Conservation (phyloP, 495 filamentous ascomycete species). For the Talaromyces stipitatus region DNA sequence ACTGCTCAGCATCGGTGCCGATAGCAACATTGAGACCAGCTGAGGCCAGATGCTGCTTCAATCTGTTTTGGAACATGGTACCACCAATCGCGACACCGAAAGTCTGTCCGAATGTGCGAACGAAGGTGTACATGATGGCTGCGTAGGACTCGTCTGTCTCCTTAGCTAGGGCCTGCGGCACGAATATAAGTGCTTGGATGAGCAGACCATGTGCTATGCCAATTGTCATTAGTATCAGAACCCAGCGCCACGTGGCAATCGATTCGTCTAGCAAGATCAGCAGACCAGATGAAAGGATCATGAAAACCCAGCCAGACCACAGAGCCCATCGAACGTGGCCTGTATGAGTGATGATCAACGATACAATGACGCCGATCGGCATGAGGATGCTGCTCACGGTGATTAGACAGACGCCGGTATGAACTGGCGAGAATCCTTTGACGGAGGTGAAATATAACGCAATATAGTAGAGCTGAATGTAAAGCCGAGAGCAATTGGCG, state of each 20-base stretch:
- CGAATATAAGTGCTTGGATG: constrained; percentile 42
- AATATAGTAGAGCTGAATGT: constrained; percentile 49
- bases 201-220: constrained; percentile 48
- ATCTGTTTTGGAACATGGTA: constrained; percentile 51
- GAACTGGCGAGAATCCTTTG: constrained; percentile 35
- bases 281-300: constrained; percentile 36
- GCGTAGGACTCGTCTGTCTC: constrained; percentile 42
- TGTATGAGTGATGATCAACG: constrained; percentile 34
- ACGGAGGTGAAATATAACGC: constrained; percentile 59
- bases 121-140: constrained; percentile 51
- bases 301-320: constrained; percentile 46
- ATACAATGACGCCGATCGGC: constrained; percentile 35
- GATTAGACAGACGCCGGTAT: constrained; percentile 44
- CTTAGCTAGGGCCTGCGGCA: constrained; percentile 42
- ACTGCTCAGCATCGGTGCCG: not conserved
- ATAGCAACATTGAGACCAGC: not conserved
- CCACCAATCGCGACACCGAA: constrained; percentile 52
- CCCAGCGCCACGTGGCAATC: constrained; percentile 39
- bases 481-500: too few relatives aligned
- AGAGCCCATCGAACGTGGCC: constrained; percentile 47
- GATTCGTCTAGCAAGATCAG: constrained; percentile 33
- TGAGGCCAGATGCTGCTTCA: not conserved
- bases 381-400: constrained; percentile 42
- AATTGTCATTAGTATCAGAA: constrained; percentile 40
- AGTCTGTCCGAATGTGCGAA: constrained; percentile 48